A percentile compares a stretch with the other conserved stretches of the same genome.
Evolutionary conservation across 108 stramenopile species (phyloP).

Genomic region (Cyclotella sp.): DNA sequence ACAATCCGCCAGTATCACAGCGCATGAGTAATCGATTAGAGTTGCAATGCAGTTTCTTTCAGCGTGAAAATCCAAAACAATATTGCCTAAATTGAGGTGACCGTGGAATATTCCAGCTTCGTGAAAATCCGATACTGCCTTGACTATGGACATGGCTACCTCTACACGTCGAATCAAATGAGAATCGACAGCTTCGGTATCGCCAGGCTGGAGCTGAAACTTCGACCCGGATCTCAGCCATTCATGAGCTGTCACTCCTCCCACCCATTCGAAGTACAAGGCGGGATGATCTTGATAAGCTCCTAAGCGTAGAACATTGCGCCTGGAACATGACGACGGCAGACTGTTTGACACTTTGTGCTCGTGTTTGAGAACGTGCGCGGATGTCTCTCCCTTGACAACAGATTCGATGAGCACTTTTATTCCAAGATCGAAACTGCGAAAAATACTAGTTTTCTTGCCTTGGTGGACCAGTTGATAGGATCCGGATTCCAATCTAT

Average conservation of each 20-base stretch:
- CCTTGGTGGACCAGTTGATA: not conserved
- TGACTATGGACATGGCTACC: conserved; percentile 17
- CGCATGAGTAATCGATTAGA: not conserved
- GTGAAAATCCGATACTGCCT: conserved; percentile 19
- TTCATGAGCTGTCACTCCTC: not conserved
- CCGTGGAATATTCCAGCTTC: conserved; percentile 9
- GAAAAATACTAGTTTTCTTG: not conserved
- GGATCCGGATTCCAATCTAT: not conserved
- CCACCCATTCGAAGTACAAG: conserved; percentile 18
- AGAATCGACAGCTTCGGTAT: not conserved
- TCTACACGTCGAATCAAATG: not conserved
- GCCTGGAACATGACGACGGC: conserved; percentile 1
- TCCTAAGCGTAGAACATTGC: not conserved
- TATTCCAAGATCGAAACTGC: not conserved
- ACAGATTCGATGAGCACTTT: not conserved
- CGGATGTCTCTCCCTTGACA: not conserved
- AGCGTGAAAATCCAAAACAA: conserved; percentile 13
- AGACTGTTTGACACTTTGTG: not conserved
- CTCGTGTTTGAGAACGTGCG: not conserved
- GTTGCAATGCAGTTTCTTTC: conserved; percentile 1
- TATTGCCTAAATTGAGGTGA: not conserved
- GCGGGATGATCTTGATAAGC: not conserved
- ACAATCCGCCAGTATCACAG: not conserved
- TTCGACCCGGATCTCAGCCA: not conserved
- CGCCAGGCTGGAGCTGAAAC: not conserved